Conservation (phyloP, 495 filamentous ascomycete genomes). For the Mycothermus thermophilus region DNA sequence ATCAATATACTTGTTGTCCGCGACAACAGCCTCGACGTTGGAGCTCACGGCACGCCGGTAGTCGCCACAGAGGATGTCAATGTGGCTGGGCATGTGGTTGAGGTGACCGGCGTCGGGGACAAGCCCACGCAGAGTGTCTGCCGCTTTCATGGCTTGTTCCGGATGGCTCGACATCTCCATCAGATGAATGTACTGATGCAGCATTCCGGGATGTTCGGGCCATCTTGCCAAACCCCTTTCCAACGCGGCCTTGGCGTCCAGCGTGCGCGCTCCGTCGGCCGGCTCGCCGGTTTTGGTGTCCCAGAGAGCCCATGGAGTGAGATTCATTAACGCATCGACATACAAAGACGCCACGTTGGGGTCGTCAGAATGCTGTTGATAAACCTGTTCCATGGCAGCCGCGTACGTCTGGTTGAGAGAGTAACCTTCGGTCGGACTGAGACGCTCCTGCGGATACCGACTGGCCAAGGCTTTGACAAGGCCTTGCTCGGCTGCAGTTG, state of each 20-base stretch:
- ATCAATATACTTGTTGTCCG: constrained; percentile 46
- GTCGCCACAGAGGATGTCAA: constrained; percentile 54
- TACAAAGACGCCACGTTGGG: constrained; percentile 48
- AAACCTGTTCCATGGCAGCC: constrained; percentile 44
- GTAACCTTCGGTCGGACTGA: constrained; percentile 28
- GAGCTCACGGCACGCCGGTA: constrained; percentile 46
- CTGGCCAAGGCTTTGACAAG: constrained; percentile 42
- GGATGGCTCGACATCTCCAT: constrained; percentile 59
- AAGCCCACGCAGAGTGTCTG: constrained; percentile 46
- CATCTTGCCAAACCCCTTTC: constrained; percentile 35
- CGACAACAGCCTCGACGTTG: constrained; percentile 48
- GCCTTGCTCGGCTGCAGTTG: constrained; percentile 36
- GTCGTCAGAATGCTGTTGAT: constrained; percentile 39
- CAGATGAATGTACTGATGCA: constrained; percentile 60
- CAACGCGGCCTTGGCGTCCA: constrained; percentile 43
- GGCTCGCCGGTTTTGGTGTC: constrained; percentile 45
- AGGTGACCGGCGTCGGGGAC: constrained; percentile 56
- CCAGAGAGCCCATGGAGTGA: constrained; percentile 57
- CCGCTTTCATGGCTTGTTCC: constrained; percentile 40
- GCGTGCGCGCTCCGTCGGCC: constrained; percentile 35
- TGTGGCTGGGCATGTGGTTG: constrained; percentile 59
- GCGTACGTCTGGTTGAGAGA: constrained; percentile 46
- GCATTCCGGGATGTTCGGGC: constrained; percentile 45
- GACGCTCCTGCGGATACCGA: constrained; percentile 37
- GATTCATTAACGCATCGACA: constrained; percentile 54